A percentile compares a stretch with the other conserved stretches of the same genome.
Evolutionary conservation across 345 rosid genomes (phyloP).

Genomic region (Euclidium syriacum): DNA sequence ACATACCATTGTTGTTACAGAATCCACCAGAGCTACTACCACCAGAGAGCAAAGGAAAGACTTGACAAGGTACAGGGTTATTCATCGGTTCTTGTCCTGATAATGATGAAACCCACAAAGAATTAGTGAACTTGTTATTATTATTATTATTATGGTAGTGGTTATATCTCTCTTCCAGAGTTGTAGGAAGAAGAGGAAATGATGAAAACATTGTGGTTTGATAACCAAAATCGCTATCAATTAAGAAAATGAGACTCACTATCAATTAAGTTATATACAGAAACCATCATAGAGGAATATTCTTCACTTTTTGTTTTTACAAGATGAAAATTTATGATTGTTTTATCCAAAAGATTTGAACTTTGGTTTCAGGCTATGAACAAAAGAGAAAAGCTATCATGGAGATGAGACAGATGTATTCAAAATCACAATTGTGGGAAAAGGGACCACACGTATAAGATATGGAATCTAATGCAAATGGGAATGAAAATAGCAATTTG

Average conservation of each 20-base stretch:
- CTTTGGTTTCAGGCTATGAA: slow-evolving; percentile 14
- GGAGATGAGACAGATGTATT: slow-evolving; percentile 18
- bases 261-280: slow-evolving; percentile 16
- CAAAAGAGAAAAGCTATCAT: background rate
- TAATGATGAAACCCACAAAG: slow-evolving; percentile 41
- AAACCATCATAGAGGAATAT: slow-evolving; percentile 7
- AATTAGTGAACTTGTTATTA: slow-evolving; percentile 31
- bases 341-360: slow-evolving; percentile 17
- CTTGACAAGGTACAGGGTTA: slow-evolving; percentile 33
- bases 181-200: slow-evolving; percentile 33
- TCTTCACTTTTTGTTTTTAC: slow-evolving; percentile 16
- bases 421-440: slow-evolving; percentile 8
- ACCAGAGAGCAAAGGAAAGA: slow-evolving; percentile 33
- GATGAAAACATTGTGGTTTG: slow-evolving; percentile 39
- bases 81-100: slow-evolving; percentile 44
- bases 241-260: slow-evolving; percentile 12
- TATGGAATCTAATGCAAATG: slow-evolving; percentile 26
- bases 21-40: slow-evolving; percentile 30
- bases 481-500: background rate
- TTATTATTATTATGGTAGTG: no score
- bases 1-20: slow-evolving; percentile 28
- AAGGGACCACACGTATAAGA: slow-evolving; percentile 24
- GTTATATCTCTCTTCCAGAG: slow-evolving; percentile 32
- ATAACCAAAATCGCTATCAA: slow-evolving; percentile 19
- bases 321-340: background rate